A percentile compares a stretch with the other conserved stretches of the same genome.
These are phyloP conservation scores for Phytophthora vignae DNA, from an alignment of 352 stramenopile species.

Conservation along the genomic window DNA sequence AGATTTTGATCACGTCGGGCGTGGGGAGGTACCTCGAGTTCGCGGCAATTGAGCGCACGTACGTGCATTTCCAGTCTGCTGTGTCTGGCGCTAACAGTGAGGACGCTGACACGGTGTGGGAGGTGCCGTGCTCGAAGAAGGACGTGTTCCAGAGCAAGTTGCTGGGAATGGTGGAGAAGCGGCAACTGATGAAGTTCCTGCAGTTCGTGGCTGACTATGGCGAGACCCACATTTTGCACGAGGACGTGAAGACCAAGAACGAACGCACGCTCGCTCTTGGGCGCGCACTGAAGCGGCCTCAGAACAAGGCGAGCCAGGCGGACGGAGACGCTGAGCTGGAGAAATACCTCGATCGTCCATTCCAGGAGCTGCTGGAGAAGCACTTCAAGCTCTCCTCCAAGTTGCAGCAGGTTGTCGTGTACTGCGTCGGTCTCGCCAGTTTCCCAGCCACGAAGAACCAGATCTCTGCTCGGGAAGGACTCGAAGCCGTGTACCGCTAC, in stretches of 20 bases:
- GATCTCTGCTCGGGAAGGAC: conserved; percentile 57
- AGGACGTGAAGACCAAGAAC: conserved; percentile 88
- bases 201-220: conserved; percentile 91
- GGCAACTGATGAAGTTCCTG: conserved; percentile 92
- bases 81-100: conserved; percentile 8
- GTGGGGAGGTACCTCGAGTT: conserved; percentile 91
- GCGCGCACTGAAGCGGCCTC: conserved; percentile 80
- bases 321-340: conserved; percentile 39
- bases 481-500: conserved; percentile 66
- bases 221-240: conserved; percentile 70
- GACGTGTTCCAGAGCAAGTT: conserved; percentile 91
- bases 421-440: conserved; percentile 83
- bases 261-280: conserved; percentile 82
- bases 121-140: conserved; percentile 91
- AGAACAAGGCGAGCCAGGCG: conserved; percentile 84
- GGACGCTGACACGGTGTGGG: conserved; percentile 60
- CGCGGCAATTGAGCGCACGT: conserved; percentile 84
- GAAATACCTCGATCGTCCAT: conserved; percentile 62
- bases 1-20: conserved; percentile 85
- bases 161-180: conserved; percentile 88
- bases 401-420: conserved; percentile 87
- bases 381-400: conserved; percentile 82
- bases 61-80: conserved; percentile 62
- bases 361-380: conserved; percentile 71
- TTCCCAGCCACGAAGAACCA: conserved; percentile 58